phyloP scores from a whole-genome alignment of 306 rosid species.

The barrel medic (Medicago truncatula) region MtrunA17r5.0-ANR NC_053045.1:36531001-36531500 shows the following conservation, averaged over 20 bases:
- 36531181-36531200: conserved; percentile 11
- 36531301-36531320: background rate
- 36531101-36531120: conserved; percentile 12
- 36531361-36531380: background rate
- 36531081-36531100: conserved; percentile 25
- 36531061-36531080: conserved; percentile 18
- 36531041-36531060: conserved; percentile 23
- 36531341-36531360: background rate
- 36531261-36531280: conserved; percentile 5
- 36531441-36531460: background rate
- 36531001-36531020: background rate
- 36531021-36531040: background rate
- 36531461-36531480: background rate
- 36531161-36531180: conserved; percentile 14
- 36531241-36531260: conserved; percentile 6
- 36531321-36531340: conserved; percentile 4
- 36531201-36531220: conserved; percentile 13
- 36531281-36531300: conserved; percentile 17
- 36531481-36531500: background rate
- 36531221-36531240: background rate
- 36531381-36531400: conserved; percentile 3
- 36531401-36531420: background rate
- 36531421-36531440: conserved; percentile 1
- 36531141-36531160: conserved; percentile 23
- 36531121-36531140: conserved; percentile 9